Evolutionary conservation across 441 rosid genomes (phyloP).

Genomic region (Corymbia citriodora): DNA sequence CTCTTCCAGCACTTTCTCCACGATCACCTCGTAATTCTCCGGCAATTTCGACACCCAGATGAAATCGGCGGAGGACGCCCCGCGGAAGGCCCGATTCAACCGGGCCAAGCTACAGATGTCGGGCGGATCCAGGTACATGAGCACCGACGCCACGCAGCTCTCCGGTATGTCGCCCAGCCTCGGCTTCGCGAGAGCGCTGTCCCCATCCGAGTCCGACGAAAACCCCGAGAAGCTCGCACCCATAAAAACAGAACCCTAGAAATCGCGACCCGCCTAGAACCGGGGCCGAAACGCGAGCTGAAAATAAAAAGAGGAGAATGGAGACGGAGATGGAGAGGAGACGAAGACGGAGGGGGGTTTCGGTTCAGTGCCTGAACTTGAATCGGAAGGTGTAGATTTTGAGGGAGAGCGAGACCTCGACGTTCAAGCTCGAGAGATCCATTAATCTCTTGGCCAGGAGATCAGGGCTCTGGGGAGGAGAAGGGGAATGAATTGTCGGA

Average conservation of each 20-base stretch:
- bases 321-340: neutral
- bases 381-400: constrained; percentile 12
- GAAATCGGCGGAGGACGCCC: constrained; percentile 84
- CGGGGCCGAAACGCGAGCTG: neutral
- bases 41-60: constrained; percentile 84
- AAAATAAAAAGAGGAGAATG: neutral
- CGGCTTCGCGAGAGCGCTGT: constrained; percentile 19
- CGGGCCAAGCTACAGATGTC: constrained; percentile 65
- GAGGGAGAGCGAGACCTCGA: constrained; percentile 1
- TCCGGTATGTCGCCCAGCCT: constrained; percentile 71
- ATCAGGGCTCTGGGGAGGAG: neutral
- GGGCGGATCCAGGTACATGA: constrained; percentile 58
- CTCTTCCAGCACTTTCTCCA: constrained; percentile 36
- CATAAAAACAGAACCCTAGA: constrained; percentile 18
- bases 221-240: constrained; percentile 48
- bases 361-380: constrained; percentile 3
- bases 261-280: neutral
- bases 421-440: neutral
- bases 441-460: neutral
- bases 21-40: constrained; percentile 34
- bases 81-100: constrained; percentile 54
- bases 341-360: neutral
- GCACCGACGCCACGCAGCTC: constrained; percentile 67
- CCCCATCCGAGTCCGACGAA: constrained; percentile 11
- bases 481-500: neutral